Conservation (phyloP, 2,329 filamentous ascomycete genomes). For the Aureobasidium namibiae region DNA sequence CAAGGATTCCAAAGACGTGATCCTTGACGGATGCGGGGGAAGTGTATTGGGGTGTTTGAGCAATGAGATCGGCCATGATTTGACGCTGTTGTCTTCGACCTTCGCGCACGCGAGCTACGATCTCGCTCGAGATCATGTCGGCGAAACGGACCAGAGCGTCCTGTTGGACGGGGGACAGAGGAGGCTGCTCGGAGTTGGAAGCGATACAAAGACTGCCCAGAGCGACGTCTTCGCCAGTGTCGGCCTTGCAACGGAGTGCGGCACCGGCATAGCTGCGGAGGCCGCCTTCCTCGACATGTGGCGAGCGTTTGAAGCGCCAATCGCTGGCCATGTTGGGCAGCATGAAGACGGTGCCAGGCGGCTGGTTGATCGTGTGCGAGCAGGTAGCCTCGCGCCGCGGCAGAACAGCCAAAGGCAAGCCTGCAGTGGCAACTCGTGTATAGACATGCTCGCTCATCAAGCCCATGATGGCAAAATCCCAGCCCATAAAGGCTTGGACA, state of each 20-base stretch:
- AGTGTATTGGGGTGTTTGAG: slow-evolving; percentile 17
- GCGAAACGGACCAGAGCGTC: slow-evolving; percentile 29
- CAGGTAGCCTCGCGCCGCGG: slow-evolving; percentile 40
- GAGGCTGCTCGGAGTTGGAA: slow-evolving; percentile 27
- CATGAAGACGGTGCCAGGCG: slow-evolving; percentile 27
- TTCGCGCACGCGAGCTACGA: slow-evolving; percentile 31
- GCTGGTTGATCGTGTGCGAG: slow-evolving; percentile 32
- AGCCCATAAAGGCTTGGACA: slow-evolving; percentile 34
- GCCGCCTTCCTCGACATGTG: slow-evolving; percentile 34
- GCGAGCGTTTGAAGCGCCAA: slow-evolving; percentile 37
- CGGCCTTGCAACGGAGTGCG: slow-evolving; percentile 32
- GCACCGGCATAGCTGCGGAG: slow-evolving; percentile 36
- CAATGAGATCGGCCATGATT: slow-evolving; percentile 30
- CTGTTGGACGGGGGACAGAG: slow-evolving; percentile 27
- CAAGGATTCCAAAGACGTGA: slow-evolving; percentile 25
- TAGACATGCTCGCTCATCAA: slow-evolving; percentile 37
- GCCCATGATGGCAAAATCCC: slow-evolving; percentile 41
- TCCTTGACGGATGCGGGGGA: slow-evolving; percentile 19
- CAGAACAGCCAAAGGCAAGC: slow-evolving; percentile 34
- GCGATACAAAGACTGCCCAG: slow-evolving; percentile 39
- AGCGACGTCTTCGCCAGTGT: slow-evolving; percentile 32
- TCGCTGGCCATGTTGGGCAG: slow-evolving; percentile 35
- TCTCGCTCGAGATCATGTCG: slow-evolving; percentile 34
- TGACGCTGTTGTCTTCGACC: slow-evolving; percentile 34
- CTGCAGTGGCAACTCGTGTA: slow-evolving; percentile 35